Conservation (phyloP, 345 rosid genomes). For the Gossypium longicalyx region DNA sequence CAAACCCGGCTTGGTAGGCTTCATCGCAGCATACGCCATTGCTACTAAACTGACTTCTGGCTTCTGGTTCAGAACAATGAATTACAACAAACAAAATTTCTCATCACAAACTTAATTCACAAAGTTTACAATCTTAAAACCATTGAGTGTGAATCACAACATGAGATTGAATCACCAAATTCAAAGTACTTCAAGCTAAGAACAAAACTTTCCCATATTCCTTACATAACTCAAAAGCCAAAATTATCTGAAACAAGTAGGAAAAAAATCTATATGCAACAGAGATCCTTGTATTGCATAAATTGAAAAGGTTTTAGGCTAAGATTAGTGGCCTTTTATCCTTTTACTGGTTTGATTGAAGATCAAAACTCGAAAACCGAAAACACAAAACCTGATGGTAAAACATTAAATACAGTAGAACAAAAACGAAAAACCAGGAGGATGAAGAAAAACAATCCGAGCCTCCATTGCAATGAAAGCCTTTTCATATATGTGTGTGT, state of each 20-base stretch:
- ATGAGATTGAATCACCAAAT: neutral
- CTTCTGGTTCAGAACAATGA: neutral
- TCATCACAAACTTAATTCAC: neutral
- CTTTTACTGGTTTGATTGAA: neutral
- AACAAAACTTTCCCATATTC: neutral
- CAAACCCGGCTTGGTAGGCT: conserved; percentile 50
- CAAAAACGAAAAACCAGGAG: neutral
- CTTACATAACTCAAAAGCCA: neutral
- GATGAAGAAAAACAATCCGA: neutral
- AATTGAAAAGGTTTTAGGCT: neutral
- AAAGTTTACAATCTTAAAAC: neutral
- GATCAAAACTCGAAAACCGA: neutral
- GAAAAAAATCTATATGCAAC: neutral
- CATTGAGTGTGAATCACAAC: neutral
- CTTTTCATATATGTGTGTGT: neutral
- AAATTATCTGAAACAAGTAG: neutral
- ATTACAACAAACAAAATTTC: neutral
- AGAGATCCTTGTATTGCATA: neutral
- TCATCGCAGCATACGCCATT: conserved; percentile 47
- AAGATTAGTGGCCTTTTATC: too few species aligned
- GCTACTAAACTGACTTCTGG: neutral
- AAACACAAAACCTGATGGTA: neutral
- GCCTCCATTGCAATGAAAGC: neutral
- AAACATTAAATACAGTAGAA: neutral
- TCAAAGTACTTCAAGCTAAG: neutral